phyloP scores from a whole-genome alignment of 106 monocot genomes.

The Dioscorea dumetorum region DNA sequence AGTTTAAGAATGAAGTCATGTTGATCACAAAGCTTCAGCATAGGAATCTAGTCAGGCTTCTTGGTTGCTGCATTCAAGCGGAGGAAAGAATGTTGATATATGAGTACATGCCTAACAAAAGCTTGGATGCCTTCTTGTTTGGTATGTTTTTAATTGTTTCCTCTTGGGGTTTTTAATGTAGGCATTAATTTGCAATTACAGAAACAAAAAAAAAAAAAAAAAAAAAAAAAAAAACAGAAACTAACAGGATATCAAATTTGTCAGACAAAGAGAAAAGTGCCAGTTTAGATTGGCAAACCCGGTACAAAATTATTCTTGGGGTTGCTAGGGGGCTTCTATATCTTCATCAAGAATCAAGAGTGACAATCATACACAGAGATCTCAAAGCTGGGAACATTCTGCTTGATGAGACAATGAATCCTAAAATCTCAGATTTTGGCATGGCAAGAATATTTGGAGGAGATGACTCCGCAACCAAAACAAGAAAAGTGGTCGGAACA shows the following conservation, averaged over 20 bases:
- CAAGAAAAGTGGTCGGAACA: slow-evolving; percentile 33
- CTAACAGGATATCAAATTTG: not conserved
- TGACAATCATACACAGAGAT: slow-evolving; percentile 36
- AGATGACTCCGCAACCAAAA: slow-evolving; percentile 11
- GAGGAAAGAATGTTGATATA: slow-evolving; percentile 19
- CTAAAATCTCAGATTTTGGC: slow-evolving; percentile 47
- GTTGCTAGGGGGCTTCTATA: slow-evolving; percentile 38
- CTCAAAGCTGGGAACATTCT: slow-evolving; percentile 43
- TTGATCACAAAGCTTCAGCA: slow-evolving; percentile 21
- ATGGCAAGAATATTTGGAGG: slow-evolving; percentile 33
- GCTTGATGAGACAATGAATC: slow-evolving; percentile 34
- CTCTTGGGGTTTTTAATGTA: not conserved
- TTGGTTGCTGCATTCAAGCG: slow-evolving; percentile 16
- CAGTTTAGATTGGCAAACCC: slow-evolving; percentile 12
- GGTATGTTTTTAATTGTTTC: not conserved
- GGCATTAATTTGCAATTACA: not conserved
- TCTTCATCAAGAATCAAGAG: slow-evolving; percentile 34
- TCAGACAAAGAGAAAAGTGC: slow-evolving; percentile 6
- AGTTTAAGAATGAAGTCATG: slow-evolving; percentile 23
- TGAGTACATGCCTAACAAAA: slow-evolving; percentile 20
- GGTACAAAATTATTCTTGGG: slow-evolving; percentile 19
- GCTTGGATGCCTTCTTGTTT: slow-evolving; percentile 11
- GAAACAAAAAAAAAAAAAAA: no score
- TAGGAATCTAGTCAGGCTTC: slow-evolving; percentile 18
- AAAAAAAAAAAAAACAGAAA: no score